A percentile compares a stretch with the other conserved stretches of the same genome.
These are phyloP conservation scores for Clonostachys solani DNA, from an alignment of 2,329 filamentous ascomycete genomes.

Conservation along the genomic window DNA sequence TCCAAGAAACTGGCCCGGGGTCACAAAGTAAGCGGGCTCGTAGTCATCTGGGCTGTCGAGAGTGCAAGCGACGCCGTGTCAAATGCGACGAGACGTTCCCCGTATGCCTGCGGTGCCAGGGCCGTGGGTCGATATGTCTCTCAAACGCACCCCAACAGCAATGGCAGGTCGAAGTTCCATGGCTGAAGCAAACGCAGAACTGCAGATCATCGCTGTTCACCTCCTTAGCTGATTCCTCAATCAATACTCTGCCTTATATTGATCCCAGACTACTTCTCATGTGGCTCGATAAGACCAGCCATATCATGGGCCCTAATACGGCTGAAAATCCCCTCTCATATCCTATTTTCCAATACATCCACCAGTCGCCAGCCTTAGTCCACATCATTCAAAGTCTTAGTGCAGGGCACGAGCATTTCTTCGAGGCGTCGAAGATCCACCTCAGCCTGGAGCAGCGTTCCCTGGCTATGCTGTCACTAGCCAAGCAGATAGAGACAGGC, in stretches of 20 bases:
- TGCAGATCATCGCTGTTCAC: too few relatives aligned
- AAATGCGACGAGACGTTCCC: conserved; percentile 2
- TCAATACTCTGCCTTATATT: too few relatives aligned
- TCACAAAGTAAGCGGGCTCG: too few relatives aligned
- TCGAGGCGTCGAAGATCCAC: background rate
- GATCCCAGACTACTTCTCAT: too few relatives aligned
- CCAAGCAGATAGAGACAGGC: background rate
- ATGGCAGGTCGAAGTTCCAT: background rate
- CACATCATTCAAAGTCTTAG: background rate
- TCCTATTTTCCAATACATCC: background rate
- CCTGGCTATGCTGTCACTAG: background rate
- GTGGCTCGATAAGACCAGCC: background rate
- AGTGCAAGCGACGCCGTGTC: background rate
- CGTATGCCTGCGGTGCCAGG: background rate
- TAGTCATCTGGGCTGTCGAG: conserved; percentile 25
- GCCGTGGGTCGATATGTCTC: background rate
- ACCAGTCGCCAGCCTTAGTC: background rate
- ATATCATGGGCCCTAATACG: background rate
- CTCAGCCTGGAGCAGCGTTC: background rate
- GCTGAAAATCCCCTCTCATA: background rate
- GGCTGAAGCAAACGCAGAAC: too few relatives aligned
- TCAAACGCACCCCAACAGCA: background rate
- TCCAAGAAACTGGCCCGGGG: too few relatives aligned
- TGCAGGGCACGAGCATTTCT: background rate
- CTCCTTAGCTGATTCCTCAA: too few relatives aligned